Conservation (phyloP, 768 basidiomycete species). For the Chalciporus piperatus region DNA sequence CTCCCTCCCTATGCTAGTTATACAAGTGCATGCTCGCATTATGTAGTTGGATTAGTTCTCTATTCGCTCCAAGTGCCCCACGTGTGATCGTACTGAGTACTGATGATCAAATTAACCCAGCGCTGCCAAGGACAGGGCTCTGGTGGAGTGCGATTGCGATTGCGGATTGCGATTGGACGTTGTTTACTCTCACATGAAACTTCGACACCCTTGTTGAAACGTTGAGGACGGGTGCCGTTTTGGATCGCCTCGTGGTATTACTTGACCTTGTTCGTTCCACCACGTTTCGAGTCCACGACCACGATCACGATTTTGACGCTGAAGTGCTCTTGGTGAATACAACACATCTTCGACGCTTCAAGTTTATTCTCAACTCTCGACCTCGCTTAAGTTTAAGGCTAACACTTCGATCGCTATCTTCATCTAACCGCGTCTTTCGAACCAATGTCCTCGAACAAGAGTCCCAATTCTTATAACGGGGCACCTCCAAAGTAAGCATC, state of each 20-base stretch:
- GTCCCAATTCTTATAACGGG: slow-evolving; percentile 30
- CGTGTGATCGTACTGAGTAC: not conserved
- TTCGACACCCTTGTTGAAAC: not conserved
- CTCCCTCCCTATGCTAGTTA: slow-evolving; percentile 3
- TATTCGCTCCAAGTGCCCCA: not conserved
- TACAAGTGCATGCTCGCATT: not conserved
- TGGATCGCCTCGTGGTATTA: slow-evolving; percentile 17
- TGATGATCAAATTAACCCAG: no score
- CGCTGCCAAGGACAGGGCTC: not conserved
- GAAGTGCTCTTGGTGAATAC: not conserved
- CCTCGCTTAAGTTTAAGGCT: not conserved
- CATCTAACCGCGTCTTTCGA: slow-evolving; percentile 1
- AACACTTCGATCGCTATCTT: not conserved
- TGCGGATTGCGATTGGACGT: not conserved
- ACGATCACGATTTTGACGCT: not conserved
- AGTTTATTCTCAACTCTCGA: not conserved
- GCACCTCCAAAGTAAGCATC: slow-evolving; percentile 33
- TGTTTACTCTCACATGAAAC: not conserved
- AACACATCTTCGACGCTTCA: not conserved
- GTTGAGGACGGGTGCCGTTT: not conserved
- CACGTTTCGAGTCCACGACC: not conserved
- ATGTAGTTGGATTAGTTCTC: not conserved
- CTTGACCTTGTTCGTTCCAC: slow-evolving; percentile 22
- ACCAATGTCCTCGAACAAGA: slow-evolving; percentile 35
- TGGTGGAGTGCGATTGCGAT: not conserved